Base-by-base conservation (phyloP, 495 filamentous ascomycete species). In the Wilcoxina mikolae region DNA sequence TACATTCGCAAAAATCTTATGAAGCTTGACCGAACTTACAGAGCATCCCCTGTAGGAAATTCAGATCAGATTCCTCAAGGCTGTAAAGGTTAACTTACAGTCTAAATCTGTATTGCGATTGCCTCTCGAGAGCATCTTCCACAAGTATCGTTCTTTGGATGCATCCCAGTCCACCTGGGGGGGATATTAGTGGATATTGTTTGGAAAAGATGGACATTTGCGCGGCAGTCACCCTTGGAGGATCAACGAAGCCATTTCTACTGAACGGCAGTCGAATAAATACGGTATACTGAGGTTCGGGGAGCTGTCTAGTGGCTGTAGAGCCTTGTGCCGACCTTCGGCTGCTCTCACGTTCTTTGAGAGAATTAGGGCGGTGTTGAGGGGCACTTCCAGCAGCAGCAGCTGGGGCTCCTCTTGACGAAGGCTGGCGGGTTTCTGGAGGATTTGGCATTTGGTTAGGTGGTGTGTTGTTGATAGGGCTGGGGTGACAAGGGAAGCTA, bases 211-310 rank as follows among this genome's bases (percentile, higher is more conserved):
- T 9, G 15, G 41, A 68, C 77, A 62, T 74, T n/a, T n/a, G n/a
- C n/a, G n/a, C n/a, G n/a, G n/a, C n/a, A n/a, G n/a, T n/a, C n/a
- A 89, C 89, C 46, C 81, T 80, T 5, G 85, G 84, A 42, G 93
- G 91, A 69, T 98, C 91, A 31, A 87, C 76, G 71, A 96, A 98
- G 47, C 84, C 80, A 18, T 83, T 81, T 55, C 91, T 77, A 15
- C 83, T 77, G 67, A 95, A 94, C 9, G 91, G 91, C 12, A 95
- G 74, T 10, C 90, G 78, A 48, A 98, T 77, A 59, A 94, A 84
- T 55, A 90, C 82, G 24, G 85, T 89, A 56, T 80, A 81, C 35
- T 66, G 71, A 35, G 71, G 67, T 11, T 63, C 71, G 10, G 56
- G 27, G 31, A 27, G 49, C 25, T 41, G 29, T 39, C 46, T 28